phyloP scores from a whole-genome alignment of 2,329 filamentous ascomycete genomes.

The Graphilbum fragrans region DNA sequence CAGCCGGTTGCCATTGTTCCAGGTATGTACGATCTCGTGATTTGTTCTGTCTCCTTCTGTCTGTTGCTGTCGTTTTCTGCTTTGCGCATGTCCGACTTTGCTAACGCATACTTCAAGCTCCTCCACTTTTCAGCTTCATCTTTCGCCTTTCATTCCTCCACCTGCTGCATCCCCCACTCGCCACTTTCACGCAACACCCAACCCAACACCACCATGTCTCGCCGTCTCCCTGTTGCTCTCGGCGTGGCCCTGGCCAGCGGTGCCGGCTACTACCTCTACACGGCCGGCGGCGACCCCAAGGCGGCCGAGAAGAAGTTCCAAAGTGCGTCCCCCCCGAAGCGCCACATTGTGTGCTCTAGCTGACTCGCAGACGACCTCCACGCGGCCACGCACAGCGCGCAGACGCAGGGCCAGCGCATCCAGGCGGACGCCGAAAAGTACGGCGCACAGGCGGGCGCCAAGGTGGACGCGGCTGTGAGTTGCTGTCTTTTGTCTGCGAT shows the following conservation, averaged over 20 bases:
- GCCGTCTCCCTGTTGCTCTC: constrained; percentile 33
- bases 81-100: no score
- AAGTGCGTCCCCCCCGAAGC: constrained; percentile 41
- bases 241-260: constrained; percentile 55
- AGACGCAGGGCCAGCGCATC: constrained; percentile 51
- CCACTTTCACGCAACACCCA: no score
- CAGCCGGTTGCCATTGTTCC: no score
- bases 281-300: constrained; percentile 67
- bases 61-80: no score
- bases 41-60: no score
- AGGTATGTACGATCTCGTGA: no score
- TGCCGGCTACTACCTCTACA: constrained; percentile 84
- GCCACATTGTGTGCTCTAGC: no score
- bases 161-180: no score
- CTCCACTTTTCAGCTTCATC: neutral
- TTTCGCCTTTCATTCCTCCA: neutral
- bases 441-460: constrained; percentile 48
- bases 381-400: constrained; percentile 51
- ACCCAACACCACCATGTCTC: constrained; percentile 26
- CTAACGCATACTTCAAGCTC: no score
- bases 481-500: neutral
- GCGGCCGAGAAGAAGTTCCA: constrained; percentile 79
- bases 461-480: constrained; percentile 58
- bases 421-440: constrained; percentile 53
- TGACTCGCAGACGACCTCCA: constrained; percentile 59